A percentile compares a stretch with the other conserved stretches of the same genome.
phyloP scores from a whole-genome alignment of 1,284 basidiomycete genomes.

The Ceratorhiza oryzae-sativae region DNA sequence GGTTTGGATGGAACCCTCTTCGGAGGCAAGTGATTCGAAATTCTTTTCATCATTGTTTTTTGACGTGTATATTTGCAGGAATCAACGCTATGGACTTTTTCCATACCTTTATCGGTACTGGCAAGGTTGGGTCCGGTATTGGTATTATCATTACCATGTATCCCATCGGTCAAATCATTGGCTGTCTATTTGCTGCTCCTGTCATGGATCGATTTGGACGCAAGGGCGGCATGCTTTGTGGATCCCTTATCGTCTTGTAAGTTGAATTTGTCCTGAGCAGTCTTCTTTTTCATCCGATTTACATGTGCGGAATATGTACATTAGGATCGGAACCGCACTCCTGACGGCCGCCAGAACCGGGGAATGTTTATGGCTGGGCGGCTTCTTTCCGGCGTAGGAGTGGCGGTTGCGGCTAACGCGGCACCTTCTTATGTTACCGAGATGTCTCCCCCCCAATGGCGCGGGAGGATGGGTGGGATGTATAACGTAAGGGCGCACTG shows the following conservation, averaged over 20 bases:
- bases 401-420: slow-evolving; percentile 43
- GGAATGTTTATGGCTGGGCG: slow-evolving; percentile 48
- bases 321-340: slow-evolving; percentile 45
- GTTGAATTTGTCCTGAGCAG: slow-evolving; percentile 5
- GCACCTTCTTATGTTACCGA: slow-evolving; percentile 48
- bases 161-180: slow-evolving; percentile 47
- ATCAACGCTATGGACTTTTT: slow-evolving; percentile 49
- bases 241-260: slow-evolving; percentile 47
- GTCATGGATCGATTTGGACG: slow-evolving; percentile 48
- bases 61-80: slow-evolving; percentile 44
- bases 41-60: slow-evolving; percentile 23
- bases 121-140: slow-evolving; percentile 39
- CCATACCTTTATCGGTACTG: slow-evolving; percentile 46
- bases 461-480: slow-evolving; percentile 48
- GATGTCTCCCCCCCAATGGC: slow-evolving; percentile 46
- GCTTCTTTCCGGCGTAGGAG: slow-evolving; percentile 45
- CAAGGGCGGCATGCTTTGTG: slow-evolving; percentile 47
- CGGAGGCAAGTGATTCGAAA: background rate
- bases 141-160: slow-evolving; percentile 49
- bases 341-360: slow-evolving; percentile 45
- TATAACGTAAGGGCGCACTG: slow-evolving; percentile 13
- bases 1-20: slow-evolving; percentile 34
- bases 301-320: background rate
- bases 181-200: slow-evolving; percentile 45
- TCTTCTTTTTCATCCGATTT: background rate